Evolutionary conservation across 805 yeast species (phyloP).

Genomic region (Saturnispora diversa): DNA sequence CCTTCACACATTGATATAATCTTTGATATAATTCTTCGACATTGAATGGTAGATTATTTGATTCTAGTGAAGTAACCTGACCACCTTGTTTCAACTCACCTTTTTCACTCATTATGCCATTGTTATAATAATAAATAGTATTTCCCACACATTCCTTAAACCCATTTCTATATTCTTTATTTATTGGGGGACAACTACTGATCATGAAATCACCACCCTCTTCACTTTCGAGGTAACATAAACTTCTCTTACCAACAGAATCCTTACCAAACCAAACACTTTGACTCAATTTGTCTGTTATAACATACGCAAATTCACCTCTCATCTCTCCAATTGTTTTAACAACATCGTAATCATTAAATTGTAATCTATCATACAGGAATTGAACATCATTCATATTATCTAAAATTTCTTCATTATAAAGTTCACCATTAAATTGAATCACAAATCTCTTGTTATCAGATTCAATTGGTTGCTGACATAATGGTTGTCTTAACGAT

Average conservation of each 20-base stretch:
- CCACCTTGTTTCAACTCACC: constrained; percentile 15
- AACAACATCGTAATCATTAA: constrained; percentile 30
- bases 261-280: constrained; percentile 77
- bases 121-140: constrained; percentile 38
- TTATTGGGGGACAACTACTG: constrained; percentile 38
- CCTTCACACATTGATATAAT: constrained; percentile 34
- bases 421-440: constrained; percentile 90
- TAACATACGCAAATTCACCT: constrained; percentile 79
- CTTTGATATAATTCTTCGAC: constrained; percentile 21
- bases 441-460: constrained; percentile 33
- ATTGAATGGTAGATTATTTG: not conserved
- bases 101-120: constrained; percentile 24
- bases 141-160: constrained; percentile 54
- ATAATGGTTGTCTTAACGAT: constrained; percentile 71
- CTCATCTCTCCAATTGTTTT: constrained; percentile 38
- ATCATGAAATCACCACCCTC: constrained; percentile 34
- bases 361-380: constrained; percentile 29
- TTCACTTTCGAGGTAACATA: constrained; percentile 35
- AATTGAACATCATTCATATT: constrained; percentile 55
- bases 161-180: constrained; percentile 17
- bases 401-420: constrained; percentile 44
- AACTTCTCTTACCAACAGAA: constrained; percentile 69
- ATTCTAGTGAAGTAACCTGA: not conserved
- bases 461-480: constrained; percentile 55
- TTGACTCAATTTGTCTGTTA: constrained; percentile 36